Evolutionary conservation across 805 yeast species (phyloP), one percentile per base, ranked within the genome.

Genomic region (Priceomyces haplophilus): DNA sequence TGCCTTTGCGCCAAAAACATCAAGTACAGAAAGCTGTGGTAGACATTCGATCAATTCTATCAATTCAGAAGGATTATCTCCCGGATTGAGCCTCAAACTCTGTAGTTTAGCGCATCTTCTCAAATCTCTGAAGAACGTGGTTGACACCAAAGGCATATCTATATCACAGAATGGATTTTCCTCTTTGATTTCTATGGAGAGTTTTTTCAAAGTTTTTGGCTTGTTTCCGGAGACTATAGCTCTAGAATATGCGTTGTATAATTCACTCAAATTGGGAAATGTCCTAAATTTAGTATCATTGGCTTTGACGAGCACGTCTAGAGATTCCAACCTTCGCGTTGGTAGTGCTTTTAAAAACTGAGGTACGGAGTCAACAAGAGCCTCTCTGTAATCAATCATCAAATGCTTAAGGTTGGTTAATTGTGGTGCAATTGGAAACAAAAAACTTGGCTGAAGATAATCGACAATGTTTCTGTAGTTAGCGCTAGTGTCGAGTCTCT

Each of bases 1-100:
- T 0, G 82, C 73, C 18, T 71, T 67, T 15, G 71, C 53, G 0
- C 82, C 83, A 40, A 72, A 67, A 2, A 79, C 55, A 54, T 76
- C 76, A 7, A 79, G 52, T 24, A 55, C 62, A 13, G 49, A 40
- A 32, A 76, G 50, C 1, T 47, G 42, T 2, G 54, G 51, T 3
- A 72, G 52, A 1, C 37, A 21, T 3, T 45, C 30, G 0, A 66
- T 52, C 20, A 76, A 56, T 2, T 37, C 25, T 5, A 53, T 39
- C 13, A 61, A 48, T 10, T 48, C 51, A 6, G 40, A 15, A 48
- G 51, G 18, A 54, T 51, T 45, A 8, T 47, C 43, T 12, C 48
- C 45, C n/a, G 62, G 56, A 54, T 72, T 74, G 12, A 78, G 39
- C 29, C 82, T 57, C 3, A 79, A 47, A 4, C 73, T 59, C 36